phyloP scores from a whole-genome alignment of 208 protist species.

The Paratrypanosoma confusum region DNA sequence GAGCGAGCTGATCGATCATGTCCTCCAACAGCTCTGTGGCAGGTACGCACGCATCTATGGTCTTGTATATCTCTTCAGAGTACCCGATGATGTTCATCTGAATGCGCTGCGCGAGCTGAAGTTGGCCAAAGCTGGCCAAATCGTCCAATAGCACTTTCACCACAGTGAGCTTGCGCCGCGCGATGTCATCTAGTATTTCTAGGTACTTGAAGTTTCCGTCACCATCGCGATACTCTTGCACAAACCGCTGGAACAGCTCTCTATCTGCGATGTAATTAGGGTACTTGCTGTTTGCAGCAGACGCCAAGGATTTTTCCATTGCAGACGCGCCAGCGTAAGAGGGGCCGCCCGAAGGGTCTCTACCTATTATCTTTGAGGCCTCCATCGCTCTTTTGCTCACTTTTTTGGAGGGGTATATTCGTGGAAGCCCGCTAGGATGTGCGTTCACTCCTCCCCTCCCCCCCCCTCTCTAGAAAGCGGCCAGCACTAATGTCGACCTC shows the following conservation, averaged over 20 bases:
- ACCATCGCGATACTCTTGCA: constrained; percentile 49
- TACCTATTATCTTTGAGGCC: no score
- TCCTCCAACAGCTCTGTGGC: constrained; percentile 28
- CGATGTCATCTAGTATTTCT: constrained; percentile 23
- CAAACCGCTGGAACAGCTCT: constrained; percentile 56
- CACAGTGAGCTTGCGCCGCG: constrained; percentile 23
- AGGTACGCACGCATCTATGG: constrained; percentile 63
- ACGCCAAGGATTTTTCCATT: constrained; percentile 23
- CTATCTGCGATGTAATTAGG: constrained; percentile 73
- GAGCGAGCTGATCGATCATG: constrained; percentile 58
- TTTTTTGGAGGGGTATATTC: no score
- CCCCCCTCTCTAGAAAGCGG: background rate
- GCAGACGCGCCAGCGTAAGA: no score
- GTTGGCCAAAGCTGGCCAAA: constrained; percentile 44
- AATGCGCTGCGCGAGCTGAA: constrained; percentile 68
- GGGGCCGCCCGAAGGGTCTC: no score
- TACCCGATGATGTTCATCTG: constrained; percentile 83
- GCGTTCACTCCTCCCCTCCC: background rate
- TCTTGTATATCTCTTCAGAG: constrained; percentile 62
- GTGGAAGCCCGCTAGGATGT: no score
- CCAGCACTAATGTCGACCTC: no score
- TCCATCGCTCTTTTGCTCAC: no score
- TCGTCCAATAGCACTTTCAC: constrained; percentile 57
- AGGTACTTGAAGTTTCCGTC: constrained; percentile 45
- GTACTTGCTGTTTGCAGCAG: constrained; percentile 59